Conservation (phyloP, 1,284 basidiomycete species). For the Puccinia coronata region DNA sequence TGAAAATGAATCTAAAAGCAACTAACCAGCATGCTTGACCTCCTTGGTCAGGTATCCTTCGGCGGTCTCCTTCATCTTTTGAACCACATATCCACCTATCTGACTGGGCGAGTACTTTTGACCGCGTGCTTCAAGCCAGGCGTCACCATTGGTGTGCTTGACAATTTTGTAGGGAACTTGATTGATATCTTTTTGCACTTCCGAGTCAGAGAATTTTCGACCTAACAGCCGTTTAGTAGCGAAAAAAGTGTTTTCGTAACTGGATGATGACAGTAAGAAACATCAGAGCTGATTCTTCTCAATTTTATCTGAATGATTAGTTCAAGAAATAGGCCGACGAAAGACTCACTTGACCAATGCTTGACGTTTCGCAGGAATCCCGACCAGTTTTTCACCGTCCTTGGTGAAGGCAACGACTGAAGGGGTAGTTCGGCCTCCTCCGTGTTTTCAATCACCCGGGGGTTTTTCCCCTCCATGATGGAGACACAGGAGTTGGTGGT, state of each 20-base stretch:
- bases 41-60: slow-evolving; percentile 88
- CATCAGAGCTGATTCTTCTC: slow-evolving; percentile 77
- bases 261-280: background rate
- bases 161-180: slow-evolving; percentile 72
- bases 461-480: slow-evolving; percentile 90
- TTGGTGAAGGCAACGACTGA: slow-evolving; percentile 99
- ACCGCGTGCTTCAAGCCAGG: slow-evolving; percentile 72
- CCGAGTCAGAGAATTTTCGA: slow-evolving; percentile 86
- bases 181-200: slow-evolving; percentile 86
- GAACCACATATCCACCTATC: slow-evolving; percentile 77
- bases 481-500: slow-evolving; percentile 84
- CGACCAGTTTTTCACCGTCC: slow-evolving; percentile 79
- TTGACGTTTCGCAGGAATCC: slow-evolving; percentile 95
- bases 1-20: background rate
- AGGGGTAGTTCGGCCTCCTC: slow-evolving; percentile 95
- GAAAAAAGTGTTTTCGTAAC: slow-evolving; percentile 56
- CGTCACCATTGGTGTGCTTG: slow-evolving; percentile 67
- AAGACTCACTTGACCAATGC: slow-evolving; percentile 89
- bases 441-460: slow-evolving; percentile 94
- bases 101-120: slow-evolving; percentile 66
- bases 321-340: background rate
- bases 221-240: slow-evolving; percentile 97
- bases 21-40: slow-evolving; percentile 74
- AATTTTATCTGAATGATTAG: background rate
- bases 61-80: slow-evolving; percentile 95